Base-by-base conservation (phyloP, 192 early-diverging fungal genomes). In the Diversispora epigaea region DNA sequence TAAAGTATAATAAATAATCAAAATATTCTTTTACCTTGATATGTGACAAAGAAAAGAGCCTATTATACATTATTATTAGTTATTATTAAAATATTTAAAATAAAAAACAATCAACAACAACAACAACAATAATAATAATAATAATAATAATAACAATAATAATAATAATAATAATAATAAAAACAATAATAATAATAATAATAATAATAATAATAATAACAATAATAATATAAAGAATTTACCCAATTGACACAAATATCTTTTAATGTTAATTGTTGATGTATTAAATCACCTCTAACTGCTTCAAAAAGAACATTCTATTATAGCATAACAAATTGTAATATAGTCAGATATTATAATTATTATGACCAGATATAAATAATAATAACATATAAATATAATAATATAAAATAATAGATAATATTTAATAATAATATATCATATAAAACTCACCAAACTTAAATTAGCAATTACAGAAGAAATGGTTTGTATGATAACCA, bases 401-500 rank as follows among this genome's bases (percentile, higher is more conserved):
- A 19, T 41, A 83, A 67, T 32, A 80, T 80, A 50, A 78, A 14
- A 74, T 77, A 4, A 83, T 65, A 68, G 80, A 83, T 55, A 52
- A 54, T 54, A 54, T 78, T 80, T 40, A 78, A 63, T 55, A 83
- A 80, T 0, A 78, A 78, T 25, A 76, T 84, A 43, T 89, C 60
- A 10, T 87, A 81, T 19, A 65, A 69, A 78, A 32, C 86, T 65
- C 11, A 93, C 78, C 56, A 93, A 82, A 25, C 83, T 88, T 62
- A 91, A 91, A 90, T 92, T 90, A 49, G 88, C 90, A 5, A 89
- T 79, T 0, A 86, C 70, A 39, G 90, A 87, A 7, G 85, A 86
- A 46, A 89, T 79, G 83, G 89, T 88, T 81, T 90, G 86, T 68
- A 93, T 68, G 57, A 85, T 72, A 39, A 82, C 84, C 39, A 86